These are phyloP conservation scores for Rubia tinctorum DNA, from an alignment of 305 asterid species.

Conservation along the genomic window DNA sequence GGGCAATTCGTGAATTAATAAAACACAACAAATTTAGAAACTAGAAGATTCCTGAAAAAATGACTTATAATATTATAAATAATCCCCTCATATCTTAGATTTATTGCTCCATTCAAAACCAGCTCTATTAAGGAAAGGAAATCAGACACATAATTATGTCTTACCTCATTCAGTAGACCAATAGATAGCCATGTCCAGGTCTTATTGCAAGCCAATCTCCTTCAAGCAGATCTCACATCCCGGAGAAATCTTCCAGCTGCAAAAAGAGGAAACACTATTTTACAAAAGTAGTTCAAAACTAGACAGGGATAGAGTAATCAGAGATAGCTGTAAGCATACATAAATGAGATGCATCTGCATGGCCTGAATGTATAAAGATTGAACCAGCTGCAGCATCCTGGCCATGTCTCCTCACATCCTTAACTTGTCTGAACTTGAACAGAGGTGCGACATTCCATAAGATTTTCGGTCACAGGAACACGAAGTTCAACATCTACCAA, in stretches of 20 bases:
- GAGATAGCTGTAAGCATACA: not conserved
- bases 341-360: not conserved
- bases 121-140: not conserved
- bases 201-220: not conserved
- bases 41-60: not conserved
- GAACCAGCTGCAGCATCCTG: not conserved
- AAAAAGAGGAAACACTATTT: not conserved
- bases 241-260: not conserved
- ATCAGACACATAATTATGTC: not conserved
- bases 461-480: no score
- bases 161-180: not conserved
- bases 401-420: not conserved
- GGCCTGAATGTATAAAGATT: not conserved
- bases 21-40: not conserved
- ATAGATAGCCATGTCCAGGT: not conserved
- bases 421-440: not conserved
- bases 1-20: not conserved
- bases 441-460: not conserved
- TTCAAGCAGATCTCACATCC: not conserved
- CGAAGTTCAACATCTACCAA: no score
- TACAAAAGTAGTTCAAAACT: not conserved
- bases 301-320: not conserved
- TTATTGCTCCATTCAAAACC: slow-evolving; percentile 1
- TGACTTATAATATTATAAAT: no score
- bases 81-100: not conserved